Evolutionary conservation across 2,329 filamentous ascomycete genomes (phyloP), one percentile per base, ranked within the genome.

Genomic region (Colletotrichum sp.): DNA sequence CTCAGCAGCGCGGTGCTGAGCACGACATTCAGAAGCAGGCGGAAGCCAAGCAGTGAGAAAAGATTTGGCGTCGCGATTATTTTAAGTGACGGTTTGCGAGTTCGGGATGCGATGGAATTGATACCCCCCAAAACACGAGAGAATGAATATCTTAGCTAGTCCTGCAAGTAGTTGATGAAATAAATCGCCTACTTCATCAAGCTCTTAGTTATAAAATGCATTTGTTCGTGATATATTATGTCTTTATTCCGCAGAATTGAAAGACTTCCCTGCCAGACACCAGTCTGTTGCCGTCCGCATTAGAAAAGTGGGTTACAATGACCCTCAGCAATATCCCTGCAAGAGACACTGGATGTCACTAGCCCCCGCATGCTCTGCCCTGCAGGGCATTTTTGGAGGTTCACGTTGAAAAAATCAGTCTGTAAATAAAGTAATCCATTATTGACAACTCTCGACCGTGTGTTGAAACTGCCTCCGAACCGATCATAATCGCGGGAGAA

Each of bases 1-100:
- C 94, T 24, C 89, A 92, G 82, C 94, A 98, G 90, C 91, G 95
- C 24, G 94, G 95, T 66, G 96, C 93, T 2, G 96, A 98, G 90
- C 87, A 90, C 48, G 95, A 98, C 82, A 89, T 98, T 72, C 87
- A 94, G 85, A 96, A 95, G 91, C 88, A 94, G 88, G 90, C 88
- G 1, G 89, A 91, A 78, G 87, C 88, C 58, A 81, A 82, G 71
- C 74, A 79, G 74, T 75, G 74, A 24, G 67, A 68, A 18, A 8
- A 2, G 15, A 16, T 1, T 15, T 38, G 52, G 38, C 34, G 58
- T 24, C 10, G 15, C 21, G 16, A 26, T 55, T 52, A 58, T 24
- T 24, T 9, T 30, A 4, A 36, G 55, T 18, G 26, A 64, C 12
- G 66, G n/a, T 34, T 66, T 52, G 67, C 52, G 63, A 38, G 30